phyloP scores from a whole-genome alignment of 768 basidiomycete species.

The Calocybe gangraenosa region DNA sequence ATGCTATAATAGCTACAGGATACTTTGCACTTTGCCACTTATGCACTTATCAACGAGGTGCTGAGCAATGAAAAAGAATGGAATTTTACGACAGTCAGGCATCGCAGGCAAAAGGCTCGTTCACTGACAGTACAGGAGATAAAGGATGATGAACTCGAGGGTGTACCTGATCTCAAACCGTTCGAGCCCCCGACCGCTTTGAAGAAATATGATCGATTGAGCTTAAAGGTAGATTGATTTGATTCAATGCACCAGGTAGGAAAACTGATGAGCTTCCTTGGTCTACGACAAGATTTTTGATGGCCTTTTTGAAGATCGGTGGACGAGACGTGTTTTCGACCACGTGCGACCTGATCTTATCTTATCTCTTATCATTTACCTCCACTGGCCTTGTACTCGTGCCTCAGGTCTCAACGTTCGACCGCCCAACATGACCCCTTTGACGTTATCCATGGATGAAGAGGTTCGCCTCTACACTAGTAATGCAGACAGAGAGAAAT shows the following conservation, averaged over 20 bases:
- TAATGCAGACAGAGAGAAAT: constrained; percentile 86
- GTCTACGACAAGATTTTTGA: neutral
- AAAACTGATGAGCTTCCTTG: neutral
- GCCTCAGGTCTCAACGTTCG: neutral
- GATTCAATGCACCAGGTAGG: neutral
- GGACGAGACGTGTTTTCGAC: neutral
- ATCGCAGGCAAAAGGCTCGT: no score
- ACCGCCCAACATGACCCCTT: constrained; percentile 13
- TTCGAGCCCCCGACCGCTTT: neutral
- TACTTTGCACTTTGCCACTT: no score
- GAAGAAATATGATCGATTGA: neutral
- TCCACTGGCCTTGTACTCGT: neutral
- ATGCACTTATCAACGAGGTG: no score
- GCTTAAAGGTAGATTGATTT: neutral
- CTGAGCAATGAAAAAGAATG: no score
- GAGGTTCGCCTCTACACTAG: constrained; percentile 86
- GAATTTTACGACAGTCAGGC: no score
- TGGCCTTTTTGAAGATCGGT: neutral
- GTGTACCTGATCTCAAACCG: no score
- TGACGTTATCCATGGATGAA: constrained; percentile 66
- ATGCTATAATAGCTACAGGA: no score
- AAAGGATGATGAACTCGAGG: no score
- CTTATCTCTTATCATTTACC: neutral
- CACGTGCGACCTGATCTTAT: neutral
- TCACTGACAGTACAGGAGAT: no score